Conservation (phyloP, 176 grass and related monocot species). For the Themeda triandra region DNA sequence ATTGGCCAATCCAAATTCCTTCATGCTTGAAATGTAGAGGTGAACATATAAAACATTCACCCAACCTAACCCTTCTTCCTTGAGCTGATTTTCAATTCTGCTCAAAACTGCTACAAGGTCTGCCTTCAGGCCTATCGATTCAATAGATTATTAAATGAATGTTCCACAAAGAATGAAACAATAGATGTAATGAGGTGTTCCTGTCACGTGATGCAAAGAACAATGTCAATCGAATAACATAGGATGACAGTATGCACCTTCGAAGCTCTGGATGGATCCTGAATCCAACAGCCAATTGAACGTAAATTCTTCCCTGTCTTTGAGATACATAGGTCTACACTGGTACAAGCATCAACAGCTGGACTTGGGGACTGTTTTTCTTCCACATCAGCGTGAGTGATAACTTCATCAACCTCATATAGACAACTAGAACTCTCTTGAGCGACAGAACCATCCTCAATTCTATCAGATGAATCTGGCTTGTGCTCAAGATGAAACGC, state of each 20-base stretch:
- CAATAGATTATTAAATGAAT: constrained; percentile 21
- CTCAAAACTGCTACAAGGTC: constrained; percentile 68
- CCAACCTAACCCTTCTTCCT: constrained; percentile 73
- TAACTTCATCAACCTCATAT: constrained; percentile 62
- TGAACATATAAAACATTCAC: constrained; percentile 88
- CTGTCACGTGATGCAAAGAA: background rate
- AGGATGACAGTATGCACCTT: constrained; percentile 38
- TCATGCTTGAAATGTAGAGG: constrained; percentile 95
- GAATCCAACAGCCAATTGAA: constrained; percentile 81
- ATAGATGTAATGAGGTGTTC: background rate
- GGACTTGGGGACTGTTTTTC: constrained; percentile 27
- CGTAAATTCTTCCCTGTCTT: constrained; percentile 52
- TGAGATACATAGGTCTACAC: constrained; percentile 50
- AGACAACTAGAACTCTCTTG: constrained; percentile 39
- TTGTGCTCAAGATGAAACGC: constrained; percentile 82
- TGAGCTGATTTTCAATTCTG: constrained; percentile 73
- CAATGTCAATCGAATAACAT: background rate
- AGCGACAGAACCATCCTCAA: background rate
- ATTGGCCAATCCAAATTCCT: constrained; percentile 76
- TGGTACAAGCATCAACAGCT: constrained; percentile 28
- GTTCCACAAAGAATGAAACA: constrained; percentile 1
- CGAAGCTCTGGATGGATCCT: constrained; percentile 42
- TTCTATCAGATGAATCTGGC: constrained; percentile 34
- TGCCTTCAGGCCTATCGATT: constrained; percentile 56
- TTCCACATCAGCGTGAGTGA: constrained; percentile 10